Evolutionary conservation across 345 rosid genomes (phyloP).

Genomic region (Pugionium dolabratum): DNA sequence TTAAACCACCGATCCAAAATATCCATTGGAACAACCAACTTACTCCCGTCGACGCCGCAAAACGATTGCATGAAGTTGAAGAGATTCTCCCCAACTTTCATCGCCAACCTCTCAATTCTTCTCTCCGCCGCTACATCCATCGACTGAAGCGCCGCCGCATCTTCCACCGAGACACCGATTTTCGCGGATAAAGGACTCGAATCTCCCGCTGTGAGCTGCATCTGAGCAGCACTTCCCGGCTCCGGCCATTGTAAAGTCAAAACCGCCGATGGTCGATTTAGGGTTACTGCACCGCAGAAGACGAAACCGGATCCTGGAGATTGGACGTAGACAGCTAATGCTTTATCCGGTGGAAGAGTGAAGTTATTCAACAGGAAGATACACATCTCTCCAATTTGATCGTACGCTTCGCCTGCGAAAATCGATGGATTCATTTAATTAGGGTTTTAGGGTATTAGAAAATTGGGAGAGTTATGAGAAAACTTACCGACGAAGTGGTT

Average conservation of each 20-base stretch:
- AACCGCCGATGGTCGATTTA: constrained; percentile 83
- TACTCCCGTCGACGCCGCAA: constrained; percentile 85
- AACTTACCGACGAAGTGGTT: no score
- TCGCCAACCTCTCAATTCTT: constrained; percentile 75
- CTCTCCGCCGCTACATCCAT: constrained; percentile 69
- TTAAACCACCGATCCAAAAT: constrained; percentile 94
- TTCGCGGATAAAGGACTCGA: constrained; percentile 66
- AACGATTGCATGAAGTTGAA: constrained; percentile 97
- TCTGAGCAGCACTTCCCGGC: constrained; percentile 52
- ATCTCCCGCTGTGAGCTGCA: constrained; percentile 67
- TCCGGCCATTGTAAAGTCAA: constrained; percentile 85
- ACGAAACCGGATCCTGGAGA: constrained; percentile 86
- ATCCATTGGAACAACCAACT: constrained; percentile 88
- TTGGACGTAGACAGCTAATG: constrained; percentile 85
- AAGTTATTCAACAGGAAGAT: constrained; percentile 77
- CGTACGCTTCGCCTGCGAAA: no score
- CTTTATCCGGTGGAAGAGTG: constrained; percentile 82
- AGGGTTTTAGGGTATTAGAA: no score
- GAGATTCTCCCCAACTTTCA: constrained; percentile 91
- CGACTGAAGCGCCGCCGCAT: constrained; percentile 62
- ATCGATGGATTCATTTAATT: no score
- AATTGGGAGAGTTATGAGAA: no score
- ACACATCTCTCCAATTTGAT: constrained; percentile 56
- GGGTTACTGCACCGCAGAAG: constrained; percentile 82
- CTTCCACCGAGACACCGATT: constrained; percentile 87